Evolutionary conservation across 768 basidiomycete genomes (phyloP), one percentile per base, ranked within the genome.

Genomic region (Arthromyces matolae): DNA sequence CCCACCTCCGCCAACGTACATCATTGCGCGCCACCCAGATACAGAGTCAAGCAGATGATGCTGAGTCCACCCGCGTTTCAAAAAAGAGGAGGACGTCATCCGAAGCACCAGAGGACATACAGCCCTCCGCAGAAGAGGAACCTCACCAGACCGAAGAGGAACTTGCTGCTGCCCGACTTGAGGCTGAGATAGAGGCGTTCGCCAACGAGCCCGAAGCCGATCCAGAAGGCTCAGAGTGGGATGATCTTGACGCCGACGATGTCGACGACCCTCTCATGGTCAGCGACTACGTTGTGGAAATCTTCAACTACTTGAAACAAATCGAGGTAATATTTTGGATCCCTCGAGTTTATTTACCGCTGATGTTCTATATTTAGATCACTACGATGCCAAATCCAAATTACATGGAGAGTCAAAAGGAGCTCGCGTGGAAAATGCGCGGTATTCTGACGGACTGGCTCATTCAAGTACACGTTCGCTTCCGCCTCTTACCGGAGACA

Each of bases 361-460:
- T 65, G 25, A 58, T 51, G 13, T 23, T 32, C 14, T 43, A 25
- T 33, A 20, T 44, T 38, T 51, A 80, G 93, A 71, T 84, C 56
- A 75, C 72, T 13, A 93, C 88, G 0, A 84, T 96, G 76, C 91
- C 96, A 6, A 91, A 91, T 59, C 84, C 92, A 2, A 83, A 90
- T 62, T 99, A 98, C 68, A 99, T 98, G 93, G 80, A 87, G 28
- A 84, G 75, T 56, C 96, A 99, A 67, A 87, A 86, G 58, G 92
- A 97, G 55, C 79, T 99, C 33, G 87, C 89, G 1, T 98, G 95
- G 95, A 87, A 89, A 54, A 95, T 95, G 89, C 89, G 95, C 8
- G 86, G 88, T 6, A 89, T 97, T 54, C 79, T 98, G 22, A 86
- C 88, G 49, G 95, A 98, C 71, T 98, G 94, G 94, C 75, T 98